Evolutionary conservation across 2,329 filamentous ascomycete species (phyloP), one percentile per base, ranked within the genome.

Genomic region (Phyllosticta citriasiana): DNA sequence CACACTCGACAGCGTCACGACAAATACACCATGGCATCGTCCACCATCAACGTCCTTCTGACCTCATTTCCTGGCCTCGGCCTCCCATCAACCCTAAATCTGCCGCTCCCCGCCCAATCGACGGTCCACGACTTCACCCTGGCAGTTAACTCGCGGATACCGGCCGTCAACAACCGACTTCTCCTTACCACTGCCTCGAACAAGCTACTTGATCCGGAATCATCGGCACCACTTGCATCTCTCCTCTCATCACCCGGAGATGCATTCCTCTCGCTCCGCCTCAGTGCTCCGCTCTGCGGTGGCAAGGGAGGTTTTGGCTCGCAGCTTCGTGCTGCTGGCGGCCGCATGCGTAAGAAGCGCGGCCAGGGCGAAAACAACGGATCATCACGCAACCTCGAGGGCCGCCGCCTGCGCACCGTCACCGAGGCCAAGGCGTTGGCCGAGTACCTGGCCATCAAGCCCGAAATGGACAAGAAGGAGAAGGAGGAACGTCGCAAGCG

Each of bases 261-360:
- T 78, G 84, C 85, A 35, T 87, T 97, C 66, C 80, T 99, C 16
- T 87, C 91, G 0, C 82, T 99, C 3, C 89, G 91, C 59, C 84
- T 99, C 30, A 87, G 86, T 6, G 80, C 87, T 1, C 88, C 88
- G 5, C 78, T 97, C 50, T 89, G 88, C 67, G 94, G 95, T 78
- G 95, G 95, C 72, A 99, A 99, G 73, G 94, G 94, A 74, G 94
- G 94, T 70, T 99, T 99, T 72, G 94, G 94, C 59, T 97, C 93
- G 1, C 95, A 99, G 74, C 85, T 99, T 47, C 90, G 95, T 71
- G 94, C 95, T 0, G 94, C 94, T 2, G 94, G 95, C 71, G 94
- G 95, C 51, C 93, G 95, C 77, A 99, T 99, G 94, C 85, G 86
- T 67, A 95, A 95, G 79, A 94, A 93, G 80, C 87, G 87, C 70